Base-by-base conservation (phyloP, 2,329 filamentous ascomycete species). In the Penicillium polonicum region DNA sequence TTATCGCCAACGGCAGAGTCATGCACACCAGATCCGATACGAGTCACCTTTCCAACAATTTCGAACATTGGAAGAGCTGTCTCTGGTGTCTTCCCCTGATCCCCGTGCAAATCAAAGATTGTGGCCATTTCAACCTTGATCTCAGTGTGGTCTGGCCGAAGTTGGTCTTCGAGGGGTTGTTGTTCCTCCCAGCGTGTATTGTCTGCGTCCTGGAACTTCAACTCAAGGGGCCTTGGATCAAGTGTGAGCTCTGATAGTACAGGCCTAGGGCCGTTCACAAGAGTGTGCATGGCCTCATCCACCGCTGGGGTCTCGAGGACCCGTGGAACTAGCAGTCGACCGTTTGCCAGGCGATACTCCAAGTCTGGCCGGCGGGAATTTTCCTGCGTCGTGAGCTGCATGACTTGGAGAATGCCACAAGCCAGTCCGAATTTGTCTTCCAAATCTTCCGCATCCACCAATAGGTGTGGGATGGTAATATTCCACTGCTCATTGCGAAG, bases 401-500 rank as follows among this genome's bases (percentile, higher is more conserved):
- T 58, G 0, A 63, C 60, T 25, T 63, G 57, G 0, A 63, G 35
- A 7, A 63, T 60, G 3, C 57, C 55, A 35, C 52, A 52, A 2
- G 61, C 60, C 2, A 63, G 19, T 4, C 51, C 42, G 2, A 60
- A 48, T 15, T 52, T 29, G 12, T 62, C 59, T 17, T 58, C 38
- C 33, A 60, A 13, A 31, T 62, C 61, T 5, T 57, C 44, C 10
- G 27, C 44, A n/a, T 60, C 58, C 2, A 69, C 59, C 15, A 64
- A 58, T 1, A 69, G 25, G 6, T 68, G 64, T 1, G 65, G 60
- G 21, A 70, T 60, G 2, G 51, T 60, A 3, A 64, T 55, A 35
- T 49, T 58, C 39, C 63, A 62, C 12, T 65, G 52, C 44, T 70
- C 68, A 42, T 68, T 66, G 48, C 68, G 64, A 3, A 70, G 53